Base-by-base conservation (phyloP, 495 filamentous ascomycete species). In the Podospora didyma region DNA sequence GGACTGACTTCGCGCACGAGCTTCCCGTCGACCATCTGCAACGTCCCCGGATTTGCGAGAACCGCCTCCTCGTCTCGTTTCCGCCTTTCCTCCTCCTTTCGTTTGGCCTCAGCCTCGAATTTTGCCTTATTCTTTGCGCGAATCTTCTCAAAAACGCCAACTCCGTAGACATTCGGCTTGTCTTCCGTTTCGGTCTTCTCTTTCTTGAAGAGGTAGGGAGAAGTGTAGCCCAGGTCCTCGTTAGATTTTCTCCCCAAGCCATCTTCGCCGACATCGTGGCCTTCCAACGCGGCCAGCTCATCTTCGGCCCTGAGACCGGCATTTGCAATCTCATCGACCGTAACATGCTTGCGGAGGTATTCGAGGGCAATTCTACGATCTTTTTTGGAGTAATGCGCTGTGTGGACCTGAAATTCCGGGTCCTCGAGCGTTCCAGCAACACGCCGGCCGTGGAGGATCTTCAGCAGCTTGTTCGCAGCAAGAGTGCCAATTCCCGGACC, bases 381-480 rank as follows among this genome's bases (percentile, higher is more conserved):
- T 16, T 53, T 20, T 1, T 63, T 58, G 26, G 65, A 61, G 42
- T 73, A 80, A 4, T 31, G 28, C 5, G 53, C 61, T 7, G 71
- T 73, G 39, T 72, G 67, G 41, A 56, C 53, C 37, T 60, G 49
- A 14, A 75, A 58, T 20, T 20, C 53, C 11, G 70, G 80, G 70
- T 77, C 78, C 41, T 90, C 86, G 9, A 93, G 76, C 0, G 89
- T 91, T 19, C 92, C 92, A 11, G 83, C 81, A 12, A 89, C 74
- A 20, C 92, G 84, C 46, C 89, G 83, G 23, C 82, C 83, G 63
- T 96, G 89, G 2, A 95, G 72, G 31, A 89, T 79, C 24, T 73
- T 72, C 5, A 96, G 70, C 16, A 92, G 71, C 22, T 75, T 74
- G 63, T 92, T 92, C 47, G 82, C 92, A 20, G 73, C 62, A 2